Evolutionary conservation across 352 stramenopile species (phyloP).

Genomic region (Nothophytophthora sp.): DNA sequence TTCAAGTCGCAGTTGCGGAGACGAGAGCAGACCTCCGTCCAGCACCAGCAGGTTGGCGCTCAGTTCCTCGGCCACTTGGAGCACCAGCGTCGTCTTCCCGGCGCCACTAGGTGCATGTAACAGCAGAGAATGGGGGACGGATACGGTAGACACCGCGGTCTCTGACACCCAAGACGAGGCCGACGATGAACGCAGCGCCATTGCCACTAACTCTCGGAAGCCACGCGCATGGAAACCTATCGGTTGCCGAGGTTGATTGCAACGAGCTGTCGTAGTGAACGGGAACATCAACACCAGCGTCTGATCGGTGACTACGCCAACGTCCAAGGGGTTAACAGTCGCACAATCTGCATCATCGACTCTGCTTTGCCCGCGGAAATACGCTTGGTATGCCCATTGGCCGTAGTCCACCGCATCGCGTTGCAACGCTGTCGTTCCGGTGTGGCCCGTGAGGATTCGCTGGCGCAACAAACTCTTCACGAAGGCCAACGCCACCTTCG

Average conservation of each 20-base stretch:
- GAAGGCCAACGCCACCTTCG: conserved; percentile 46
- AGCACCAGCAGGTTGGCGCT: conserved; percentile 58
- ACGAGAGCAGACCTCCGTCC: conserved; percentile 62
- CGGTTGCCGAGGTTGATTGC: too few species aligned
- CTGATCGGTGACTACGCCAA: conserved; percentile 54
- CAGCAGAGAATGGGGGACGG: conserved; percentile 44
- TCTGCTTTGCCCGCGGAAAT: conserved; percentile 30
- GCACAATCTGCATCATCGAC: background rate
- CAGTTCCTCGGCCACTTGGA: conserved; percentile 48
- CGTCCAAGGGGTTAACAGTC: conserved; percentile 17
- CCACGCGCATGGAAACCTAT: conserved; percentile 41
- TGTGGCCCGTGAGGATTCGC: conserved; percentile 28
- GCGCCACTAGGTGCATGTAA: conserved; percentile 66
- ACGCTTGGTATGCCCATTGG: conserved; percentile 50
- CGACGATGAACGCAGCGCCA: conserved; percentile 23
- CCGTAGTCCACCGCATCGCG: conserved; percentile 66
- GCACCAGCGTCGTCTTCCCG: conserved; percentile 74
- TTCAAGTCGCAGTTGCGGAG: conserved; percentile 51
- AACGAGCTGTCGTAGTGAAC: conserved; percentile 27
- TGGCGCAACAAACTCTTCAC: conserved; percentile 55
- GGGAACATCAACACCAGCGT: conserved; percentile 67
- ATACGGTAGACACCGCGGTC: background rate
- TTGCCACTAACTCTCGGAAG: conserved; percentile 42
- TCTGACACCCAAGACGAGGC: background rate
- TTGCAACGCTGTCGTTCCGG: conserved; percentile 35